phyloP scores from a whole-genome alignment of 2,329 filamentous ascomycete genomes.

The Claviceps sp. region DNA sequence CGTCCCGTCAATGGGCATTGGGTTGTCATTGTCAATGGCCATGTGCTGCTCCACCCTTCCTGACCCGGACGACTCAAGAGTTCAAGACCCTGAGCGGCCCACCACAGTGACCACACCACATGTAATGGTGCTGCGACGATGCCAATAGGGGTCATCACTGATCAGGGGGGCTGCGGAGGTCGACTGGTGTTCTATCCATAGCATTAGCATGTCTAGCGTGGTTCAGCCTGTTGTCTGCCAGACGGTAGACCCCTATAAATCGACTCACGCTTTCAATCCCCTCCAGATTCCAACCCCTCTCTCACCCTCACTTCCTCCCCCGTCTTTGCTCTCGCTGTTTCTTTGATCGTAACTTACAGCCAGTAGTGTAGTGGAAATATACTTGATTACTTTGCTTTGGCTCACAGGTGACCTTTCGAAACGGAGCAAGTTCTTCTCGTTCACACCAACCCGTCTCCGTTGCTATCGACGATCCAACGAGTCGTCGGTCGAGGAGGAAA shows the following conservation, averaged over 20 bases:
- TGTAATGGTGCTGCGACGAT: too few species aligned
- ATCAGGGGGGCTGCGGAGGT: too few species aligned
- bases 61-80: too few species aligned
- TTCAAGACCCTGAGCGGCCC: too few species aligned
- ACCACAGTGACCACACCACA: too few species aligned
- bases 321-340: not conserved
- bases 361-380: slow-evolving; percentile 7
- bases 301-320: not conserved
- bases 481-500: not conserved
- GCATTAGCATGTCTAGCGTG: too few species aligned
- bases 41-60: too few species aligned
- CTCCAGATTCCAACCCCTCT: not conserved
- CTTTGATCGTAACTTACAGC: not conserved
- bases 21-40: too few species aligned
- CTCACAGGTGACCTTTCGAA: slow-evolving; percentile 2
- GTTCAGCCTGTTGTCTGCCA: too few species aligned
- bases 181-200: too few species aligned
- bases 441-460: not conserved
- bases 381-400: slow-evolving; percentile 1
- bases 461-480: slow-evolving; percentile 7
- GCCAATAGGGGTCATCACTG: too few species aligned
- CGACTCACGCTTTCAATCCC: not conserved
- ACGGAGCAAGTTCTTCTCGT: not conserved
- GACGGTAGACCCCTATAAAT: not conserved
- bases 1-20: too few species aligned